Percentiles rank a stretch among this genome's conserved stretches.
These are phyloP conservation scores for Thermothelomyces thermophilus DNA, from an alignment of 2,329 filamentous ascomycete genomes.

Conservation along the genomic window DNA sequence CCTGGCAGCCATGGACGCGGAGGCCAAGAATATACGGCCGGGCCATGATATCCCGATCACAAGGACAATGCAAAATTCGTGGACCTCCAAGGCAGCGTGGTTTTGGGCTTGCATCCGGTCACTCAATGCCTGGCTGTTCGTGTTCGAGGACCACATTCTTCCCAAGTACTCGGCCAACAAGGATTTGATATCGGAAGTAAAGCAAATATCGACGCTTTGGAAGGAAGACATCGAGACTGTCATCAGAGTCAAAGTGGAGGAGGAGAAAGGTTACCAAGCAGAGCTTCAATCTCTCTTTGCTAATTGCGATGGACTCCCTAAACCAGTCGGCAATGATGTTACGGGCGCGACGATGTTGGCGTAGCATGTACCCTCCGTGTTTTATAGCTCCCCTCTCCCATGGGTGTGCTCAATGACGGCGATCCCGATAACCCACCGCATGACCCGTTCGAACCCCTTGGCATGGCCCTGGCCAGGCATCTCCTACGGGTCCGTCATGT, in stretches of 20 bases:
- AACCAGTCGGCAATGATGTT: too few relatives aligned
- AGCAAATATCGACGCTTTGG: neutral
- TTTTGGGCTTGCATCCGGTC: neutral
- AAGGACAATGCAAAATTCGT: neutral
- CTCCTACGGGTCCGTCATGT: constrained; percentile 62
- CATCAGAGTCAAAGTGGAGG: neutral
- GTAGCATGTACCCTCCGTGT: too few relatives aligned
- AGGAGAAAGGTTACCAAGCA: neutral
- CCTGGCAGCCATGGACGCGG: neutral
- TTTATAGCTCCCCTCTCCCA: too few relatives aligned
- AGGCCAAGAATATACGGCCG: neutral
- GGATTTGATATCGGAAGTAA: neutral
- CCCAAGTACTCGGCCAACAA: neutral
- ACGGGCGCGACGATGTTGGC: too few relatives aligned
- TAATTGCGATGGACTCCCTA: too few relatives aligned
- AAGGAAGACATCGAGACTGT: neutral
- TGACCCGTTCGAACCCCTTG: constrained; percentile 69
- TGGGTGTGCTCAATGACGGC: constrained; percentile 25
- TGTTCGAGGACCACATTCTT: neutral
- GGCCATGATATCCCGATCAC: neutral
- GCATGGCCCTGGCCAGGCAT: constrained; percentile 52
- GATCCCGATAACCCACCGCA: constrained; percentile 24
- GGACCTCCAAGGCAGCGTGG: neutral
- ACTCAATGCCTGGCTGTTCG: neutral
- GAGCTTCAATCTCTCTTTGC: neutral